phyloP scores from a whole-genome alignment of 2,329 filamentous ascomycete genomes.

The Clonostachys sp. region DNA sequence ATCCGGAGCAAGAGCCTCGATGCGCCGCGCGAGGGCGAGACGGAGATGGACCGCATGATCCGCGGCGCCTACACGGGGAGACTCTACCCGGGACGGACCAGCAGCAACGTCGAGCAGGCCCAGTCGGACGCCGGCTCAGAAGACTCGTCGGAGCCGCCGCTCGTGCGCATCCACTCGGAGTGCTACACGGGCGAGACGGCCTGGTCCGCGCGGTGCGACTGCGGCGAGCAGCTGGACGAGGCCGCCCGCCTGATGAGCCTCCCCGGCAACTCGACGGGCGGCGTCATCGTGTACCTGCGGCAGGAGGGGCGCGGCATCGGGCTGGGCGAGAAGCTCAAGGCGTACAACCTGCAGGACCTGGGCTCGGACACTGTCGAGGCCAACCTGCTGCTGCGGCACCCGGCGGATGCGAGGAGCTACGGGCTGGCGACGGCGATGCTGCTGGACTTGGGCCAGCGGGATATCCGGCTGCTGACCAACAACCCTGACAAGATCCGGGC shows the following conservation, averaged over 20 bases:
- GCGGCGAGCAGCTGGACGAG: constrained; percentile 95
- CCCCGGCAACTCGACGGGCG: constrained; percentile 59
- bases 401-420: constrained; percentile 91
- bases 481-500: constrained; percentile 96
- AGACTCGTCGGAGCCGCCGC: constrained; percentile 34
- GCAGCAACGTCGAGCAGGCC: constrained; percentile 42
- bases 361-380: constrained; percentile 98
- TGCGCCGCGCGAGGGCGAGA: constrained; percentile 68
- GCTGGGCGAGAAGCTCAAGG: constrained; percentile 91
- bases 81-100: constrained; percentile 78
- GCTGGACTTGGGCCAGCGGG: constrained; percentile 72
- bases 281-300: constrained; percentile 91
- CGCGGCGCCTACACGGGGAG: constrained; percentile 88
- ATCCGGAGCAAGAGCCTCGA: constrained; percentile 75
- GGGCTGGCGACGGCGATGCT: constrained; percentile 96
- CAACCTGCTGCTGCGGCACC: constrained; percentile 84
- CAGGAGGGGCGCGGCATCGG: constrained; percentile 97
- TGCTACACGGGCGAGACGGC: constrained; percentile 99
- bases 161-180: constrained; percentile 95
- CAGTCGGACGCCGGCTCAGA: constrained; percentile 1
- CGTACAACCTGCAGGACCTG: constrained; percentile 95
- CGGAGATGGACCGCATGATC: constrained; percentile 88
- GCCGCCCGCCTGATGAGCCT: constrained; percentile 89
- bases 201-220: constrained; percentile 96
- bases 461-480: constrained; percentile 85